Base-by-base conservation (phyloP, 139 green algal species). In the Picochlorum costavermella region DNA sequence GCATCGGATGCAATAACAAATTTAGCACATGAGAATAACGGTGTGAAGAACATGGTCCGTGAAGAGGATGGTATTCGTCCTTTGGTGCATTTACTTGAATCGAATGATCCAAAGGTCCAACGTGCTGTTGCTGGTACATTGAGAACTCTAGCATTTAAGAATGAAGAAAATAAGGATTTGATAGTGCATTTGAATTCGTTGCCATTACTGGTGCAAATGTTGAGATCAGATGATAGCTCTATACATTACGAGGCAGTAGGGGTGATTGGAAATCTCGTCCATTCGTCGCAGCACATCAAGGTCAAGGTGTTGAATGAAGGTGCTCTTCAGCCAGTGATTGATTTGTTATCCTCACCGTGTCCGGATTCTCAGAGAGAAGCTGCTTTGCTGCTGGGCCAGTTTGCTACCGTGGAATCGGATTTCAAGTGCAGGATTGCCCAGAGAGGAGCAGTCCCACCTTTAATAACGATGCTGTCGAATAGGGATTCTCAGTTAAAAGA, bases 211-310 rank as follows among this genome's bases (percentile, higher is more conserved):
- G 90, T 96, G 48, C 89, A 92, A 70, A 96, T 99, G 89, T 83
- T 98, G 29, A 79, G 83, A 3, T 86, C 84, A 4, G 87, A 96
- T 37, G 94, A 99, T 72, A 49, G 65, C 31, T 81, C 77, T 56
- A 88, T 94, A 30, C 93, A 98, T 71, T 98, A 98, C 62, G 94
- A 99, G 78, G 94, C 94, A 29, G 91, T 99, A 11, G 94, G 93
- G 8, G 94, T 98, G 8, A 92, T 99, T 26, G 92, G 92, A 60
- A 98, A 97, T 70, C 79, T 99, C 11, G 94, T 99, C 59, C 94
- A 99, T 77, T 92, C 82, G 3, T 90, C 81, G 1, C 29, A 61
- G 12, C 50, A 77, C 63, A 95, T 95, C 64, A 95, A 95, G 73
- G 74, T 74, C 46, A 64, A 64, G 16, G 86, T 92, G 23, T 73